phyloP scores from a whole-genome alignment of 2,329 filamentous ascomycete species.

The Fusarium protoensiforme region DNA sequence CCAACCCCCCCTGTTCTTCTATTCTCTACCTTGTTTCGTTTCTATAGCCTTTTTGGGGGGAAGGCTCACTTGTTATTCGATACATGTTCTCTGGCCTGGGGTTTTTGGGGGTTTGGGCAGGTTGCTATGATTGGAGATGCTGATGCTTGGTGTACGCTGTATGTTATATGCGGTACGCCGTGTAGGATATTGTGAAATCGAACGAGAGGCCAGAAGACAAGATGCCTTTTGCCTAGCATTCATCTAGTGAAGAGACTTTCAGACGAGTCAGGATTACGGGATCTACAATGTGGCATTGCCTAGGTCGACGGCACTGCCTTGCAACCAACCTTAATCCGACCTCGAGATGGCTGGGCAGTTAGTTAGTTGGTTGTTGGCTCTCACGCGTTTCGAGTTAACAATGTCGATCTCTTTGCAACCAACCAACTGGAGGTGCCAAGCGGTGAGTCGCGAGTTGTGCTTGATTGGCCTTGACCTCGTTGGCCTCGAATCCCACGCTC shows the following conservation, averaged over 20 bases:
- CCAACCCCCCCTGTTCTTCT: not conserved
- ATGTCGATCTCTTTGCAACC: not conserved
- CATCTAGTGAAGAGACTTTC: not conserved
- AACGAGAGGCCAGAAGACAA: not conserved
- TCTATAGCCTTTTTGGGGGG: not conserved
- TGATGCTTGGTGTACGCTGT: not conserved
- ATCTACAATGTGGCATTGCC: not conserved
- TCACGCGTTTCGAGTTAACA: not conserved
- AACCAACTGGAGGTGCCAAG: not conserved
- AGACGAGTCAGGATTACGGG: not conserved
- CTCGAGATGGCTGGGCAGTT: not conserved
- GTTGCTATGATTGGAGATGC: not conserved
- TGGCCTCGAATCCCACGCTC: not conserved
- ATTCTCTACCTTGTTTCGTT: not conserved
- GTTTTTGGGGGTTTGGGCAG: slow-evolving; percentile 1
- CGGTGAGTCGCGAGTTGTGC: not conserved
- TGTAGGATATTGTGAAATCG: not conserved
- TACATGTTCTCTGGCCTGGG: not conserved
- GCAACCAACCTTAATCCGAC: not conserved
- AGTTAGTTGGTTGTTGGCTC: not conserved
- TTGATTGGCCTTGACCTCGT: not conserved
- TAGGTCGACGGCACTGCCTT: not conserved
- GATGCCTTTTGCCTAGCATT: not conserved
- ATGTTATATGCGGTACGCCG: not conserved
- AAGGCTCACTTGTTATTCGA: slow-evolving; percentile 2